Evolutionary conservation across 306 rosid genomes (phyloP).

Genomic region (Prinsepia uniflora): DNA sequence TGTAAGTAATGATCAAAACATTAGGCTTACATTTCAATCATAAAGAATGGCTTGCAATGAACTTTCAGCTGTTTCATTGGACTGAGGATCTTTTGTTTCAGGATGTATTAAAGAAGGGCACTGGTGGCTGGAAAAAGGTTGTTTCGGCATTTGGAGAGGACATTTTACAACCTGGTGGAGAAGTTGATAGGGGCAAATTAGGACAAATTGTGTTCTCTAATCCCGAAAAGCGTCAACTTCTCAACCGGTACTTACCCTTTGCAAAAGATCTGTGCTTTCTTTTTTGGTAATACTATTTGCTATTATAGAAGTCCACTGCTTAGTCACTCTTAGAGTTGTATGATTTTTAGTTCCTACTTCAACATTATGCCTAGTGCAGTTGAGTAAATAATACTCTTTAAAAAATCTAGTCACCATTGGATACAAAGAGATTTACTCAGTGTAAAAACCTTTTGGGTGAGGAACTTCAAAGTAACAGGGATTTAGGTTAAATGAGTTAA

Average conservation of each 20-base stretch:
- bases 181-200: conserved; percentile 66
- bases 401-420: background rate
- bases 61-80: background rate
- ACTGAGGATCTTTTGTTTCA: conserved; percentile 20
- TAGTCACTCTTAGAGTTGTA: background rate
- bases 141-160: conserved; percentile 69
- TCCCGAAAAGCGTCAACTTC: conserved; percentile 66
- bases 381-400: background rate
- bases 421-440: background rate
- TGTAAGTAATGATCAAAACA: conserved; percentile 30
- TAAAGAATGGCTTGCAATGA: no score
- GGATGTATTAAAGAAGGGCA: conserved; percentile 66
- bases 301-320: no score
- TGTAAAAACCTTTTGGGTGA: background rate
- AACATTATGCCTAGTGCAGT: background rate
- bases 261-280: background rate
- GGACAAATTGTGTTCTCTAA: conserved; percentile 82
- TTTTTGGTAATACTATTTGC: background rate
- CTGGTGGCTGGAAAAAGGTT: conserved; percentile 71
- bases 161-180: conserved; percentile 59
- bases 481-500: no score
- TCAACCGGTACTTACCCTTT: conserved; percentile 48
- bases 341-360: background rate
- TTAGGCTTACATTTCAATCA: background rate
- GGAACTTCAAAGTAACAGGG: no score